Evolutionary conservation across 1,284 basidiomycete species (phyloP).

Genomic region (Omphalotus olearius): DNA sequence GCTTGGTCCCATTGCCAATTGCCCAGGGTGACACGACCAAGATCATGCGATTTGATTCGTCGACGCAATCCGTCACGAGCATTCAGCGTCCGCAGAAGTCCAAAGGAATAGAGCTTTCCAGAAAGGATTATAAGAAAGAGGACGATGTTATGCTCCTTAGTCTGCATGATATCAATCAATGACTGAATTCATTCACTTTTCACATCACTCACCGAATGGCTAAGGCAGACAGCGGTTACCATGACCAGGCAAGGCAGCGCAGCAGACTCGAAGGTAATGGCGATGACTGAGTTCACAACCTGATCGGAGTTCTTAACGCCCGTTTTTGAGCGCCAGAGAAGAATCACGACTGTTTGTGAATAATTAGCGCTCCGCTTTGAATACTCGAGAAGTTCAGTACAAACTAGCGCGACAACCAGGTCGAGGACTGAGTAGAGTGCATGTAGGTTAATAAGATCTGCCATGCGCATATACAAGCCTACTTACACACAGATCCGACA

Average conservation of each 20-base stretch:
- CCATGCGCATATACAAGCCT: not conserved
- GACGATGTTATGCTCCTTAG: slow-evolving; percentile 34
- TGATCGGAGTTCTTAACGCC: slow-evolving; percentile 39
- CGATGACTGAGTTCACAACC: slow-evolving; percentile 37
- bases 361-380: not conserved
- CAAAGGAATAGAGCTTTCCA: slow-evolving; percentile 47
- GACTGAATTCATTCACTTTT: not conserved
- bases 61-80: slow-evolving; percentile 35
- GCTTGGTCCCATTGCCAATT: slow-evolving; percentile 26
- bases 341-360: slow-evolving; percentile 32
- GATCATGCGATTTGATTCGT: slow-evolving; percentile 32
- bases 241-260: slow-evolving; percentile 40
- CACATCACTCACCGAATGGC: slow-evolving; percentile 31
- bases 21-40: slow-evolving; percentile 35
- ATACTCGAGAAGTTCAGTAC: slow-evolving; percentile 24
- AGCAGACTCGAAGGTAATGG: slow-evolving; percentile 46
- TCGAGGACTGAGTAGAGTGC: slow-evolving; percentile 30
- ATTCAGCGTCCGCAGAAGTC: slow-evolving; percentile 44
- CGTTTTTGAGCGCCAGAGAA: slow-evolving; percentile 39
- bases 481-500: slow-evolving; percentile 2
- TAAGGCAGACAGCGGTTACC: slow-evolving; percentile 36
- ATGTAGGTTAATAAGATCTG: not conserved
- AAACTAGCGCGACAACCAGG: slow-evolving; percentile 33
- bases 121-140: slow-evolving; percentile 45
- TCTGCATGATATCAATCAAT: not conserved